These are phyloP conservation scores for Coemansia sp. DNA, from an alignment of 192 early-diverging fungal genomes.

Conservation along the genomic window DNA sequence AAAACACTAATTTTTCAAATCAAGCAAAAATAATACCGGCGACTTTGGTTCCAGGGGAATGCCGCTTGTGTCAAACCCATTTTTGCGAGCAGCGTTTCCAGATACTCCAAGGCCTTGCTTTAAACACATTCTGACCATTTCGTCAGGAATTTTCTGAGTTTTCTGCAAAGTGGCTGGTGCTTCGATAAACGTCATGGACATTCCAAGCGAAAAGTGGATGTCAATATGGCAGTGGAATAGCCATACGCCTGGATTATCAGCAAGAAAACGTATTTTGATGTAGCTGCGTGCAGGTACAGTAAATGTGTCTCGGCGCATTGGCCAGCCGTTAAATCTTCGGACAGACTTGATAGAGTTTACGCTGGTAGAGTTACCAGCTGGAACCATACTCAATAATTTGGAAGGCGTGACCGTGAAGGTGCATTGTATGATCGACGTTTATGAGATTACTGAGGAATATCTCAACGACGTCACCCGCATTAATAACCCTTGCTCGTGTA, in stretches of 20 bases:
- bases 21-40: too few species aligned
- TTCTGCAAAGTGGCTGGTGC: conserved; percentile 60
- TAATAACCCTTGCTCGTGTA: conserved; percentile 57
- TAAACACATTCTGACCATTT: conserved; percentile 59
- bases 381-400: conserved; percentile 24
- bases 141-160: conserved; percentile 48
- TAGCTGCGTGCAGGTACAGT: conserved; percentile 56
- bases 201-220: conserved; percentile 61
- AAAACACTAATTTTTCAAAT: too few species aligned
- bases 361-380: conserved; percentile 9
- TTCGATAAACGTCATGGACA: conserved; percentile 67
- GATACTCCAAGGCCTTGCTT: conserved; percentile 51
- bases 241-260: conserved; percentile 84
- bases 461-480: conserved; percentile 62
- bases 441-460: conserved; percentile 73
- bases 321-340: conserved; percentile 9
- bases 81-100: conserved; percentile 77
- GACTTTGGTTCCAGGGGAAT: conserved; percentile 10
- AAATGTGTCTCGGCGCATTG: conserved; percentile 53
- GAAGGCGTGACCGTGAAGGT: conserved; percentile 75
- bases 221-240: conserved; percentile 75
- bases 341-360: not conserved
- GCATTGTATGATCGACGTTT: conserved; percentile 65
- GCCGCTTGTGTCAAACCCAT: conserved; percentile 61
- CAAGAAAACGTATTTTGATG: conserved; percentile 64